phyloP scores from a whole-genome alignment of 768 basidiomycete species.

The Xerocomellus intermedius region DNA sequence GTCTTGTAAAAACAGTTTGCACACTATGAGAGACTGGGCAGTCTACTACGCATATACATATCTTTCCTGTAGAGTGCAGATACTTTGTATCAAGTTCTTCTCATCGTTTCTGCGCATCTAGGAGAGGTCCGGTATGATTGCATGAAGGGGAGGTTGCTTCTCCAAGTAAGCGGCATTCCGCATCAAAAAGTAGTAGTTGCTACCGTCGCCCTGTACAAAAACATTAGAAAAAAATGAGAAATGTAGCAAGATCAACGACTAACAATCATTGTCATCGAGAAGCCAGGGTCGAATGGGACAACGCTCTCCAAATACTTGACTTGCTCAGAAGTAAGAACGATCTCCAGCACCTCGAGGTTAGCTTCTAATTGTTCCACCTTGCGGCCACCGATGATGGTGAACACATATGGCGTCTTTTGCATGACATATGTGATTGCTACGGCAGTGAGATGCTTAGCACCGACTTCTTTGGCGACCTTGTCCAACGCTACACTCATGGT shows the following conservation, averaged over 20 bases:
- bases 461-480: conserved; percentile 40
- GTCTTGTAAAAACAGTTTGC: too few relatives aligned
- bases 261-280: conserved; percentile 36
- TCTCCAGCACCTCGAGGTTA: conserved; percentile 44
- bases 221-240: neutral
- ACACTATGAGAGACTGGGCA: neutral
- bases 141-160: conserved; percentile 12
- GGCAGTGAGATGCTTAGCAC: conserved; percentile 32
- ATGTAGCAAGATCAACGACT: conserved; percentile 11
- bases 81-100: neutral
- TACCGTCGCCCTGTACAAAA: conserved; percentile 29
- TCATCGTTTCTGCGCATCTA: neutral
- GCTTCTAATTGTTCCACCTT: conserved; percentile 43
- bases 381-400: conserved; percentile 43
- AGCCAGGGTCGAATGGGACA: conserved; percentile 38
- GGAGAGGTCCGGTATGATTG: conserved; percentile 7
- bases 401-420: conserved; percentile 46
- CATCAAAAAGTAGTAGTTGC: conserved; percentile 11
- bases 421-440: conserved; percentile 47
- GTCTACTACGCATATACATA: neutral
- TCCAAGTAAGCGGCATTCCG: conserved; percentile 18
- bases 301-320: conserved; percentile 38
- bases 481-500: conserved; percentile 36
- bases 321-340: conserved; percentile 39
- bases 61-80: neutral